These are phyloP conservation scores for Adansonia gregorii DNA, from an alignment of 441 rosid genomes.

Conservation along the genomic window DNA sequence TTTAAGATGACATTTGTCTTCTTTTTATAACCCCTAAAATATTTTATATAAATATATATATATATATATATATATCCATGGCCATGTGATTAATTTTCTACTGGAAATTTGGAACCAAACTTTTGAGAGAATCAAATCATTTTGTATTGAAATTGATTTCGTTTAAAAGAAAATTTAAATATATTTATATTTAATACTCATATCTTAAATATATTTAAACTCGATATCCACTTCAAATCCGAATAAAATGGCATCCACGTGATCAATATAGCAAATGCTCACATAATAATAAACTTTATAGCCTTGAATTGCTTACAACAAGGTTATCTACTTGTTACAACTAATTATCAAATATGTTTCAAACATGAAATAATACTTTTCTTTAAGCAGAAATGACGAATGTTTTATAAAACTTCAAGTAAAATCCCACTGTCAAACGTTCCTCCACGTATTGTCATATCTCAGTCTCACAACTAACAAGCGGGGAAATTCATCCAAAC, in stretches of 20 bases:
- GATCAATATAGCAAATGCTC: background rate
- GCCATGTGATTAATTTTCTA: background rate
- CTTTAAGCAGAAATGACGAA: background rate
- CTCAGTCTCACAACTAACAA: no score
- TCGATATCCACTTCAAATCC: no score
- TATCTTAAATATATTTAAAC: no score
- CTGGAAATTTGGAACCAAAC: background rate
- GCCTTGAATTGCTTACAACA: background rate
- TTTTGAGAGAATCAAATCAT: background rate
- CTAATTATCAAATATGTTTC: background rate
- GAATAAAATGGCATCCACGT: background rate
- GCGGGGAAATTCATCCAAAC: no score
- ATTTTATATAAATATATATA: no score
- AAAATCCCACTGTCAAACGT: background rate
- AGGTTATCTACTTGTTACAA: slow-evolving; percentile 1
- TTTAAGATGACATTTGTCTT: background rate
- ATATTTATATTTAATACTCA: no score
- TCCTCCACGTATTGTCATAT: no score
- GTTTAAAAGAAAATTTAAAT: no score
- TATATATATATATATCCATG: background rate
- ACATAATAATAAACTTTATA: background rate
- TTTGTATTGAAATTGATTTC: no score
- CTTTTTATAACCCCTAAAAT: background rate
- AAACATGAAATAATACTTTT: background rate
- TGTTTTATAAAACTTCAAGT: background rate